Conservation (phyloP, 495 filamentous ascomycete genomes). For the Xeromyces bisporus region DNA sequence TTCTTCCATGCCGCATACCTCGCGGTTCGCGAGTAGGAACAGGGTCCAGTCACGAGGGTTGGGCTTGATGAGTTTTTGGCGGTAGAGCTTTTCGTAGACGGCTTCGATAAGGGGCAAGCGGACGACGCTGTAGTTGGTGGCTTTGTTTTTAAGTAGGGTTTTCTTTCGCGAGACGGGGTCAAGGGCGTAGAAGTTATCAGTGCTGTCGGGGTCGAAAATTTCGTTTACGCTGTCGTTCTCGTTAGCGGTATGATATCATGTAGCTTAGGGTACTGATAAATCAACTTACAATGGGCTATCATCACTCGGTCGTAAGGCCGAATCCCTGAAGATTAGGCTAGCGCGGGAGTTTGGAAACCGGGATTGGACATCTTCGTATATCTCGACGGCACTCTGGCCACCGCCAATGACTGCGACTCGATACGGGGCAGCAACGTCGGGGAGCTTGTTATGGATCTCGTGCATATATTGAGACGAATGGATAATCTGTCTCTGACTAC, state of each 20-base stretch:
- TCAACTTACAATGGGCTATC: conserved; percentile 82
- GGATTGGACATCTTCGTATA: conserved; percentile 76
- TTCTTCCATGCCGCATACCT: conserved; percentile 39
- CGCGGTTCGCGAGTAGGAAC: conserved; percentile 51
- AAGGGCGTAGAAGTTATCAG: conserved; percentile 55
- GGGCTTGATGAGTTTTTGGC: conserved; percentile 54
- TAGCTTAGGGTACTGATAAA: too few species aligned
- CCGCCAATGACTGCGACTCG: conserved; percentile 71
- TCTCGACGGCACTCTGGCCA: conserved; percentile 89
- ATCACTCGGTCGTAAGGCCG: conserved; percentile 76
- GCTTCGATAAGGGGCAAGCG: conserved; percentile 71
- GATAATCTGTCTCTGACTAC: conserved; percentile 49
- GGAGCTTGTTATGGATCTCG: conserved; percentile 39
- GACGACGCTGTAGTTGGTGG: conserved; percentile 91
- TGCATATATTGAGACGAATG: conserved; percentile 83
- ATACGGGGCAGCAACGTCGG: conserved; percentile 37
- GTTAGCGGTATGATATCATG: too few species aligned
- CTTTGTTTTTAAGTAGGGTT: conserved; percentile 45
- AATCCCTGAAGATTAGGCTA: conserved; percentile 55
- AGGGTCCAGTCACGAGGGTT: conserved; percentile 63
- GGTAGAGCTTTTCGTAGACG: conserved; percentile 70
- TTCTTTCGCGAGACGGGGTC: conserved; percentile 40
- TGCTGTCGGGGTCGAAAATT: conserved; percentile 75
- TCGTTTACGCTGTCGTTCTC: conserved; percentile 79
- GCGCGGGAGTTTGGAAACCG: conserved; percentile 68